phyloP scores from a whole-genome alignment of 177 flowering plant genomes.

The Telopea speciosissima region DNA sequence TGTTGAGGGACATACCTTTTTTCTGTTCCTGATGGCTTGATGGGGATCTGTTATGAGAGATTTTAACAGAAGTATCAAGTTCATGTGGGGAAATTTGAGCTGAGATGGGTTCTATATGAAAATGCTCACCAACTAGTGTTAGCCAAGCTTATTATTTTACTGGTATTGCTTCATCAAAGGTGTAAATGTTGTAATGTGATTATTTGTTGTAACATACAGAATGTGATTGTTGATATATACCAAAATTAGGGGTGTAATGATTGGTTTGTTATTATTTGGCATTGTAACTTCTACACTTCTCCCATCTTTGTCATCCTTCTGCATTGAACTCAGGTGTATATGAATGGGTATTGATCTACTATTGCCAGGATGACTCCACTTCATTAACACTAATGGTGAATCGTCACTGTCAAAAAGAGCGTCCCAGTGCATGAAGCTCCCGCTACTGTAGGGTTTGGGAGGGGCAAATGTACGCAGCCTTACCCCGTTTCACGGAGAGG shows the following conservation, averaged over 20 bases:
- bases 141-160: background rate
- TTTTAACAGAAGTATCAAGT: background rate
- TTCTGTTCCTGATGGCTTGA: background rate
- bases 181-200: slow-evolving; percentile 1
- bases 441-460: too few relatives aligned
- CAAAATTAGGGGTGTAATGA: background rate
- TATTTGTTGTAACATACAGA: background rate
- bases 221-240: background rate
- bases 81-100: background rate
- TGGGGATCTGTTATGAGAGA: background rate
- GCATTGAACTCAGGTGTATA: background rate
- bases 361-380: background rate
- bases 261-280: background rate
- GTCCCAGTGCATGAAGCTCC: too few relatives aligned
- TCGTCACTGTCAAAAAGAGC: too few relatives aligned
- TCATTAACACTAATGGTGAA: too few relatives aligned
- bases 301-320: background rate
- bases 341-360: background rate
- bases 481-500: too few relatives aligned
- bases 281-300: background rate
- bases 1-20: background rate
- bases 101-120: background rate
- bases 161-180: background rate
- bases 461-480: too few relatives aligned
- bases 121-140: too few relatives aligned